These are phyloP conservation scores for Podospora fimiseda DNA, from an alignment of 495 filamentous ascomycete genomes.

Conservation along the genomic window DNA sequence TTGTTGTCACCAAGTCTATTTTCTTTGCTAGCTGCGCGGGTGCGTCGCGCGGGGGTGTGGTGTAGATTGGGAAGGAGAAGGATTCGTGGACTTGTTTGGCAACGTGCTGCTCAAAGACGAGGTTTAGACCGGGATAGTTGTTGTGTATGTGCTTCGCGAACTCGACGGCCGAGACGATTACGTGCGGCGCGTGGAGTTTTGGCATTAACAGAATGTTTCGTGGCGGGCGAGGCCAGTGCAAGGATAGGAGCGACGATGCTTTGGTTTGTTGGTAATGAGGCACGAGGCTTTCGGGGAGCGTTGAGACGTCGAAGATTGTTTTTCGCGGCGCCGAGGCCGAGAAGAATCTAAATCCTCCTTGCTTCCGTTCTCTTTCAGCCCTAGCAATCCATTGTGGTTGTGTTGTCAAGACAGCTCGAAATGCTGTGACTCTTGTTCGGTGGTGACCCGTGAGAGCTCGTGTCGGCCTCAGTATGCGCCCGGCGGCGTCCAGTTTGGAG, in stretches of 20 bases:
- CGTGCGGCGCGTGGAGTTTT: constrained; percentile 67
- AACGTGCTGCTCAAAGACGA: constrained; percentile 75
- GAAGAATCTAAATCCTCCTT: constrained; percentile 33
- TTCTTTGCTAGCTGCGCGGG: constrained; percentile 48
- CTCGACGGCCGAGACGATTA: constrained; percentile 65
- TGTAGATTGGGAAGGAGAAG: constrained; percentile 74
- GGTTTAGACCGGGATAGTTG: constrained; percentile 71
- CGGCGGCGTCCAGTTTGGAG: neutral
- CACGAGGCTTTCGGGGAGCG: constrained; percentile 48
- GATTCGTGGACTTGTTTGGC: constrained; percentile 66
- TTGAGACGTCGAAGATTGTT: constrained; percentile 45
- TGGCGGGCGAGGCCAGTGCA: constrained; percentile 83
- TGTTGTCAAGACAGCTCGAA: too few species aligned
- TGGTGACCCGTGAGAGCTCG: too few species aligned
- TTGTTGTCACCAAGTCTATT: constrained; percentile 77
- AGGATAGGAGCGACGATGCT: constrained; percentile 59
- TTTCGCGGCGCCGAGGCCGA: constrained; percentile 32
- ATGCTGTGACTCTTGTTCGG: too few species aligned
- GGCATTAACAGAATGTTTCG: constrained; percentile 86
- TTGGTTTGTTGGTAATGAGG: constrained; percentile 44
- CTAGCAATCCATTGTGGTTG: neutral
- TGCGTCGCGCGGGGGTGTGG: constrained; percentile 34
- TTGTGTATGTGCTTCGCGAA: constrained; percentile 75
- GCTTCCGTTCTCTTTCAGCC: neutral
- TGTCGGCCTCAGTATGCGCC: neutral